These are phyloP conservation scores for Aspergillus calidoustus DNA, from an alignment of 2,329 filamentous ascomycete species.

Conservation along the genomic window DNA sequence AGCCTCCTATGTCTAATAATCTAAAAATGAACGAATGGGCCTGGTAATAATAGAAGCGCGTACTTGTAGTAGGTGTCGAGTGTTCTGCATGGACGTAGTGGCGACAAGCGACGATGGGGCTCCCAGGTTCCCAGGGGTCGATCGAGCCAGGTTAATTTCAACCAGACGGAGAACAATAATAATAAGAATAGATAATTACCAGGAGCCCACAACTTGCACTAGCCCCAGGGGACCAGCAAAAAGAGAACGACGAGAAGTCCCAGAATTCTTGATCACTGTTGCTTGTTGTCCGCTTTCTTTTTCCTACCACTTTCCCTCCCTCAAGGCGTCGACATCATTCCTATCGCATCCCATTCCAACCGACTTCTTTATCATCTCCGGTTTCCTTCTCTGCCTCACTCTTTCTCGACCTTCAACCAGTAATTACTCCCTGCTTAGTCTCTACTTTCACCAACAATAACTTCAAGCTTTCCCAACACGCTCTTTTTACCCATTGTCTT, in stretches of 20 bases:
- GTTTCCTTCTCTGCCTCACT: slow-evolving; percentile 25
- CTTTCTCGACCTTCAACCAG: slow-evolving; percentile 23
- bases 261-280: slow-evolving; percentile 2
- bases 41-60: background rate
- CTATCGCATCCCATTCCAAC: slow-evolving; percentile 24
- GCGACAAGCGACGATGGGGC: slow-evolving; percentile 14
- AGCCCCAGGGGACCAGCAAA: slow-evolving; percentile 6
- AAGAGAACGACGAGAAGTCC: slow-evolving; percentile 13
- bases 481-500: slow-evolving; percentile 18
- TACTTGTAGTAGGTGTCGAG: background rate
- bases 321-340: slow-evolving; percentile 21
- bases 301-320: slow-evolving; percentile 12
- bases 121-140: slow-evolving; percentile 31
- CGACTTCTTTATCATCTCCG: slow-evolving; percentile 12
- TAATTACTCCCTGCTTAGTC: slow-evolving; percentile 21
- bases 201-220: slow-evolving; percentile 17
- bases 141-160: slow-evolving; percentile 18
- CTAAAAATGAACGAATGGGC: background rate
- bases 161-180: slow-evolving; percentile 4
- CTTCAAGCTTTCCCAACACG: slow-evolving; percentile 13
- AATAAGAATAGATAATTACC: slow-evolving; percentile 11
- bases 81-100: background rate
- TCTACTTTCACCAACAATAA: slow-evolving; percentile 3
- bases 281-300: slow-evolving; percentile 14
- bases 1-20: background rate